Evolutionary conservation across 2,329 filamentous ascomycete species (phyloP).

Genomic region (Phialocephala subalpina): DNA sequence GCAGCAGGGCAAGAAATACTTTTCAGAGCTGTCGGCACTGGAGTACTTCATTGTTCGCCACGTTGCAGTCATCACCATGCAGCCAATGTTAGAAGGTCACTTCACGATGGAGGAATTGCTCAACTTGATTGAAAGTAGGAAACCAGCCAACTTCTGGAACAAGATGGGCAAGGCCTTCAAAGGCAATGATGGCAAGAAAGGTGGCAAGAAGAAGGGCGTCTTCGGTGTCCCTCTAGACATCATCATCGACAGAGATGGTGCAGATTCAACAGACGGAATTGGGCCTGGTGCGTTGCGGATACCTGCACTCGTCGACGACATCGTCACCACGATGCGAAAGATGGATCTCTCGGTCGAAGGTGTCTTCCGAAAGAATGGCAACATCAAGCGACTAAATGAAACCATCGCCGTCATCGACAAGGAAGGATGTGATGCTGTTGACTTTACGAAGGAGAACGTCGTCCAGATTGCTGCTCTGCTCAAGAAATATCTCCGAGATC

Average conservation of each 20-base stretch:
- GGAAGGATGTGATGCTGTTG: slow-evolving; percentile 84
- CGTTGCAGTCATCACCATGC: slow-evolving; percentile 93
- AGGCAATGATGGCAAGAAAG: slow-evolving; percentile 77
- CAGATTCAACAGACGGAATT: slow-evolving; percentile 97
- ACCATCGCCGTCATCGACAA: slow-evolving; percentile 86
- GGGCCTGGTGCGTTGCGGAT: slow-evolving; percentile 90
- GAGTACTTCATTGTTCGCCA: slow-evolving; percentile 98
- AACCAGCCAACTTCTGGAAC: slow-evolving; percentile 90
- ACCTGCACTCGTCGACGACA: slow-evolving; percentile 93
- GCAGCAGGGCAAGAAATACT: slow-evolving; percentile 75
- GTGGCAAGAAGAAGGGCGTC: slow-evolving; percentile 88
- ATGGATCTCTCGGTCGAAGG: slow-evolving; percentile 99
- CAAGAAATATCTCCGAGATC: slow-evolving; percentile 93
- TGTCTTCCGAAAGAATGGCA: slow-evolving; percentile 98
- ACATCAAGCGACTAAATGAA: slow-evolving; percentile 92
- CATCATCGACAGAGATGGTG: slow-evolving; percentile 91
- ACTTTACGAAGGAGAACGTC: slow-evolving; percentile 87
- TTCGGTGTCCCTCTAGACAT: slow-evolving; percentile 90
- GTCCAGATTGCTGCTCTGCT: slow-evolving; percentile 93
- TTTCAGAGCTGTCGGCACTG: slow-evolving; percentile 92
- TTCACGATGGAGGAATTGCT: slow-evolving; percentile 95
- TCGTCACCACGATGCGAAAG: slow-evolving; percentile 92
- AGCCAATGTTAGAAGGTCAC: slow-evolving; percentile 86
- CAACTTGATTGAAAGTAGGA: slow-evolving; percentile 90
- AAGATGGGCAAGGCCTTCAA: slow-evolving; percentile 98